phyloP scores from a whole-genome alignment of 192 early-diverging fungal species.

The Podila horticola region DNA sequence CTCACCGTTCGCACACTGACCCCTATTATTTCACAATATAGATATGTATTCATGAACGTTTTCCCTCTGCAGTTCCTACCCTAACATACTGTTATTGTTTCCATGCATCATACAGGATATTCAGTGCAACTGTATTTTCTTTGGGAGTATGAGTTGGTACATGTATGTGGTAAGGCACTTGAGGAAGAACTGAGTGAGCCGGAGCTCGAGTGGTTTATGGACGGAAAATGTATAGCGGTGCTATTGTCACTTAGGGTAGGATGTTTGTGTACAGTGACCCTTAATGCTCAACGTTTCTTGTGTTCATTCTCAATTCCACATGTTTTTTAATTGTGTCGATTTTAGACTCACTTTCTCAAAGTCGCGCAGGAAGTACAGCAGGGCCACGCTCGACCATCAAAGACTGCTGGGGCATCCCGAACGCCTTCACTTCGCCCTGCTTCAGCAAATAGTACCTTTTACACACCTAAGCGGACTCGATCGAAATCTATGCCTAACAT shows the following conservation, averaged over 20 bases:
- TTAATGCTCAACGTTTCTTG: neutral
- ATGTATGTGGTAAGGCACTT: slow-evolving; percentile 23
- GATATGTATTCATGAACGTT: neutral
- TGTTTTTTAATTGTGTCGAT: neutral
- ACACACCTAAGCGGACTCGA: slow-evolving; percentile 5
- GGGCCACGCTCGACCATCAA: slow-evolving; percentile 15
- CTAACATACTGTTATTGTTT: slow-evolving; percentile 8
- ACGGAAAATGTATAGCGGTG: slow-evolving; percentile 8
- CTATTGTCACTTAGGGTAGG: slow-evolving; percentile 19
- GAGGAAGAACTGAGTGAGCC: slow-evolving; percentile 29
- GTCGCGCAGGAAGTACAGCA: slow-evolving; percentile 10
- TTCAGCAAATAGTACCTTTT: slow-evolving; percentile 8
- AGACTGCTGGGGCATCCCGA: slow-evolving; percentile 4
- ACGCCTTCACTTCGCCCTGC: slow-evolving; percentile 4
- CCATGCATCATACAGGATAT: slow-evolving; percentile 13
- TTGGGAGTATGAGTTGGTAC: slow-evolving; percentile 22
- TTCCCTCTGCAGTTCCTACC: slow-evolving; percentile 2
- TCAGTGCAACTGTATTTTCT: slow-evolving; percentile 34
- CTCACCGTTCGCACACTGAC: no score
- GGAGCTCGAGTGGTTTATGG: slow-evolving; percentile 31
- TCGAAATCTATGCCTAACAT: neutral
- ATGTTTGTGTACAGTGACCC: neutral
- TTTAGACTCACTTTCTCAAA: slow-evolving; percentile 7
- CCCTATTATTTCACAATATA: no score
- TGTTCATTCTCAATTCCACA: neutral